Evolutionary conservation across 352 stramenopile genomes (phyloP), one percentile per base, ranked within the genome.

Genomic region (Phytophthora aleatoria): DNA sequence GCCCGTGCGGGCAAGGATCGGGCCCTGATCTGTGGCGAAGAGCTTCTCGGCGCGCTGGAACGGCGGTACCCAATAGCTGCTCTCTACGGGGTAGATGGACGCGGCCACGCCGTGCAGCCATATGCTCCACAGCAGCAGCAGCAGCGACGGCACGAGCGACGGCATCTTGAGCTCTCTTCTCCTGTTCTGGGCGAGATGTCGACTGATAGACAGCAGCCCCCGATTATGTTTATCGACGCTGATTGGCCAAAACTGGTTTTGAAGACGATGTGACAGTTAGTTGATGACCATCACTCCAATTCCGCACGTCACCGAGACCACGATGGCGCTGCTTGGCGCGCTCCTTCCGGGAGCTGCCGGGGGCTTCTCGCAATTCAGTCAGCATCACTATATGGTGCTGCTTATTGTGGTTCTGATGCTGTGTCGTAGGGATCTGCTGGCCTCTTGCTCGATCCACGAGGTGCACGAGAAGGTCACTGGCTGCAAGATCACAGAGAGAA

Each of bases 41-140:
- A 95, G 82, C 69, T 95, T 95, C 67, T 95, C 87, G 7, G 87
- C 85, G 52, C 87, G 85, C 64, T 95, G 87, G 61, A 90, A 94
- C 3, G 87, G 79, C 2, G 85, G 85, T 36, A 94, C 76, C 85
- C 85, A 94, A 31, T 85, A 72, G 55, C 76, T 83, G 62, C 79
- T 92, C 42, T 76, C n/a, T 13, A 94, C 67, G 5, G 76, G 77
- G 58, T 94, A 94, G 49, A 92, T 87, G 13, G 85, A 94, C 43
- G 81, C 83, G 13, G 16, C 13, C 2, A 60, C 61, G 20, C 28
- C 16, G 15, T 30, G 50, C 16, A 76, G 43, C 57, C 54, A 56
- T 26, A 69, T 24, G 24, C 26, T 20, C 33, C 50, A 56, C 47
- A 68, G 11, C 28, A 74, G 43, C 51, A 74, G 43, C 51, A 71